Evolutionary conservation across 2,329 filamentous ascomycete genomes (phyloP).

Genomic region (Nemania sp.): DNA sequence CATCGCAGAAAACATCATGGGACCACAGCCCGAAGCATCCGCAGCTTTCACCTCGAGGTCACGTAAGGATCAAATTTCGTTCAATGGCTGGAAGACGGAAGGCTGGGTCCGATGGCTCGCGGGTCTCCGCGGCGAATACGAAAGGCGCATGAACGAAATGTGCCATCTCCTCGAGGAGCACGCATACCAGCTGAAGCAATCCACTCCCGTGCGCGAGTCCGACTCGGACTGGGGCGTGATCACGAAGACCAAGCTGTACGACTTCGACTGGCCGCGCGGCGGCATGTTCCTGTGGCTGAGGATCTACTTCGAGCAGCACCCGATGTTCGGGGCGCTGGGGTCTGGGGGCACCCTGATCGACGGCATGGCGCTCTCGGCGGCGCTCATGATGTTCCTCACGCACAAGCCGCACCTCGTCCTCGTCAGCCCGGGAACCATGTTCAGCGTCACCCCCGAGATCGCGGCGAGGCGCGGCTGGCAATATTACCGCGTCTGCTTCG

Average conservation of each 20-base stretch:
- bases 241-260: constrained; percentile 72
- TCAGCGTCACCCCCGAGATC: constrained; percentile 68
- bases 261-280: constrained; percentile 78
- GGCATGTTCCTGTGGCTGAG: constrained; percentile 93
- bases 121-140: constrained; percentile 80
- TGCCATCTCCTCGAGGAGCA: constrained; percentile 71
- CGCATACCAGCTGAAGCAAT: constrained; percentile 66
- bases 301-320: constrained; percentile 72
- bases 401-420: constrained; percentile 71
- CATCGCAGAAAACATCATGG: constrained; percentile 76
- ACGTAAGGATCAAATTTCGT: constrained; percentile 51
- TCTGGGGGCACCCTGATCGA: constrained; percentile 49
- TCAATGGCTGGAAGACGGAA: constrained; percentile 71
- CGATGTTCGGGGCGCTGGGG: constrained; percentile 57
- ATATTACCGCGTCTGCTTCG: constrained; percentile 81
- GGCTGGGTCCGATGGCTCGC: constrained; percentile 93
- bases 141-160: constrained; percentile 82
- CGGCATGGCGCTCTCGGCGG: constrained; percentile 60
- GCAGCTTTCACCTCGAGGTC: constrained; percentile 50
- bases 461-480: constrained; percentile 63
- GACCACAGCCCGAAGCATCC: constrained; percentile 59
- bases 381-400: constrained; percentile 73
- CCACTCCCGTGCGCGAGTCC: constrained; percentile 48
- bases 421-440: constrained; percentile 71
- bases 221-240: constrained; percentile 73